Evolutionary conservation across 768 basidiomycete genomes (phyloP).

Genomic region (Imleria badia): DNA sequence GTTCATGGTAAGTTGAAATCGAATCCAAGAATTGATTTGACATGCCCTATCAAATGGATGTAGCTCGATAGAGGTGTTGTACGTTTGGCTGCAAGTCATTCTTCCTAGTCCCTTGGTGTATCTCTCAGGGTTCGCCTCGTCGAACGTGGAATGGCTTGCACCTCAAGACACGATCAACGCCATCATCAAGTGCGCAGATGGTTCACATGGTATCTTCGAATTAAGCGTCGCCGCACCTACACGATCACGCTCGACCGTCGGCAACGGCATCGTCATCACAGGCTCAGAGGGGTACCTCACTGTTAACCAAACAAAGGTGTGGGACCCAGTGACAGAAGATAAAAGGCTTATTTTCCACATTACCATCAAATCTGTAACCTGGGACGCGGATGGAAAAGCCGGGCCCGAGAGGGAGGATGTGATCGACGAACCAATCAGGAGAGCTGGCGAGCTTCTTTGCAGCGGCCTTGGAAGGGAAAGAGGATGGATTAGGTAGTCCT

Average conservation of each 20-base stretch:
- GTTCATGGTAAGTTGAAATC: constrained; percentile 61
- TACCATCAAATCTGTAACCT: constrained; percentile 36
- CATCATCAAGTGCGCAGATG: constrained; percentile 45
- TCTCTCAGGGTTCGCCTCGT: constrained; percentile 63
- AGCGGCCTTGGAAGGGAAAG: constrained; percentile 45
- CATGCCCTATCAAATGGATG: background rate
- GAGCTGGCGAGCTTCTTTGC: constrained; percentile 62
- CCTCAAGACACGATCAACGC: constrained; percentile 80
- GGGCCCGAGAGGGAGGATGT: constrained; percentile 41
- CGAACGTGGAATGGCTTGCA: constrained; percentile 68
- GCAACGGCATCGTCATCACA: constrained; percentile 45
- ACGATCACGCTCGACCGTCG: constrained; percentile 34
- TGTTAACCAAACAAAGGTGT: constrained; percentile 34
- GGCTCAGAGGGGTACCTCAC: constrained; percentile 65
- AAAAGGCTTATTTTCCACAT: constrained; percentile 36
- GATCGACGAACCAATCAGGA: constrained; percentile 44
- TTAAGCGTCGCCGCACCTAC: constrained; percentile 63
- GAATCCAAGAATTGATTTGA: constrained; percentile 1
- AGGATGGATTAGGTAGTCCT: constrained; percentile 62
- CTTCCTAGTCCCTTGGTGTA: constrained; percentile 52
- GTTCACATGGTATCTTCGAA: constrained; percentile 59
- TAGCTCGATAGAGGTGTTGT: constrained; percentile 82
- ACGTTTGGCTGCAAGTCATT: constrained; percentile 30
- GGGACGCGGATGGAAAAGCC: constrained; percentile 17
- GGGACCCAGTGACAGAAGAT: constrained; percentile 23